Percentiles rank a stretch among this genome's conserved stretches.
Conservation (phyloP, 2,329 filamentous ascomycete species). For the Xylariales sp. region DNA sequence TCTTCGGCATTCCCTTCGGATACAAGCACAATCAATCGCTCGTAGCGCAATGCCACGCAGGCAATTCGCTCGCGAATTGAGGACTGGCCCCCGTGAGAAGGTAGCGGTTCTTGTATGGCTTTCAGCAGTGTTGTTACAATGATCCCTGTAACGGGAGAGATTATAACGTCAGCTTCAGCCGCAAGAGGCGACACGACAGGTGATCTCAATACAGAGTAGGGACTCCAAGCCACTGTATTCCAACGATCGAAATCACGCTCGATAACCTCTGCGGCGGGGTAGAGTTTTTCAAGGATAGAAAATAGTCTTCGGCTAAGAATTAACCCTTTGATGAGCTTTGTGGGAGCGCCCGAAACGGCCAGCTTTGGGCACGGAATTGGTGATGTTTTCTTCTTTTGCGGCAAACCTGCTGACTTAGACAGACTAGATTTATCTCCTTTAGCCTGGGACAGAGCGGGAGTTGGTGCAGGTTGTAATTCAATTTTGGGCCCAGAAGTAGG, state of each 20-base stretch:
- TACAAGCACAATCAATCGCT: conserved; percentile 74
- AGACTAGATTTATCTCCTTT: neutral
- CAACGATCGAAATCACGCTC: conserved; percentile 68
- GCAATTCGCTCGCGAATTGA: conserved; percentile 67
- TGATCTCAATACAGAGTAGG: conserved; percentile 49
- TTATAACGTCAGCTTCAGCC: conserved; percentile 76
- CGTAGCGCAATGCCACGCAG: conserved; percentile 69
- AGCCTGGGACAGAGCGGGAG: neutral
- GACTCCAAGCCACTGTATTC: conserved; percentile 52
- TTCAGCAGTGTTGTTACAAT: conserved; percentile 78
- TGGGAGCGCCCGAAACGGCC: conserved; percentile 12
- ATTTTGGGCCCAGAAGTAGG: neutral
- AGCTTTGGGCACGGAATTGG: conserved; percentile 41
- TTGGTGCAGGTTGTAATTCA: neutral
- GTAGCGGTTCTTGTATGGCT: conserved; percentile 76
- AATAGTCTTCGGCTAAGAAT: conserved; percentile 60
- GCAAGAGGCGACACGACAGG: conserved; percentile 54
- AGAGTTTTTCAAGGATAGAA: conserved; percentile 60
- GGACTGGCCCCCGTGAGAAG: conserved; percentile 63
- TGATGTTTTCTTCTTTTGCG: conserved; percentile 3
- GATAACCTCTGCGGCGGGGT: conserved; percentile 64
- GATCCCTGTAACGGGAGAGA: conserved; percentile 76
- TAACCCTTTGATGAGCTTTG: conserved; percentile 64
- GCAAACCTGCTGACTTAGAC: neutral
- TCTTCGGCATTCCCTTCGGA: conserved; percentile 62